Base-by-base conservation (phyloP, 164 flowering plant species). In the Vitis rotundifolia region DNA sequence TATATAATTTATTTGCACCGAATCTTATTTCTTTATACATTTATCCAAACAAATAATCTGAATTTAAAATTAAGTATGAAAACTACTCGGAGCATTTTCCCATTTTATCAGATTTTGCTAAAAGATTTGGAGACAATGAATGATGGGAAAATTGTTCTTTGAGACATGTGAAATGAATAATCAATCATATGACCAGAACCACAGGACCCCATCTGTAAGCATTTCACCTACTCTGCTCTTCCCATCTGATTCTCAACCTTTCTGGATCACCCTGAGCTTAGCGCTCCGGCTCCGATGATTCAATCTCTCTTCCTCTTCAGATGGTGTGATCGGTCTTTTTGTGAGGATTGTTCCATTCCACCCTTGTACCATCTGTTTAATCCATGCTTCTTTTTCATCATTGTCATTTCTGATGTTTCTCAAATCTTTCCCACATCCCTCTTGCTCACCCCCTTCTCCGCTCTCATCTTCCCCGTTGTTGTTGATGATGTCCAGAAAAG, bases 301-400 rank as follows among this genome's bases (percentile, higher is more conserved):
- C 71, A 88, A 58, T 49, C 65, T 78, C 79, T 93, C 98, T 79
- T 93, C 99, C 71, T 80, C 87, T 68, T 82, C 83, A 49, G 91
- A 88, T 31, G 98, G 98, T 11, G 99, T 93, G 64, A 96, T 84
- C 11, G 98, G 98, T 75, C 98, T 85, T 82, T 90, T 96, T 3
- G 99, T 96, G 15, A 96, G 93, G 44, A 93, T 82, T 16, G 67
- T 80, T 65, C 94, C 99, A 13, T 74, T 80, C 7, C 5, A 59
- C 0, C 99, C 98, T 18, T 58, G 57, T 19, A 91, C 73, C 49
- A 59, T 85, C 70, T 86, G 89, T 79, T 77, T 88, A 26, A 90
- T 78, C 98, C 99, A 96, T 48, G 75, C 63, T 80, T 89, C 93
- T 52, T 84, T 77, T 19, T 49, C 67, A 18, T 49, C 77, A 57